phyloP scores from a whole-genome alignment of 345 rosid genomes.

The Ceriops zippeliana region DNA sequence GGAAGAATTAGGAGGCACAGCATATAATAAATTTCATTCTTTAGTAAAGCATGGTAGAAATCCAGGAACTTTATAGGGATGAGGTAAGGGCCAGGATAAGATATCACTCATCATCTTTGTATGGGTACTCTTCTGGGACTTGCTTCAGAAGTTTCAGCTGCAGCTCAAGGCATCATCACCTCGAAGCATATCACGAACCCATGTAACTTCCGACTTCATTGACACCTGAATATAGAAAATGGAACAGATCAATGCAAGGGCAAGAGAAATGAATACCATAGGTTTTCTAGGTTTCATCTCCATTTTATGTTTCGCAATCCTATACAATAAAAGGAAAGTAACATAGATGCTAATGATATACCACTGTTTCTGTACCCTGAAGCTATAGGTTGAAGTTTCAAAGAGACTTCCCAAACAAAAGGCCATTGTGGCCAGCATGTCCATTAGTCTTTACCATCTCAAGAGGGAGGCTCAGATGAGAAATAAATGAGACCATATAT shows the following conservation, averaged over 20 bases:
- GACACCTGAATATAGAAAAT: conserved; percentile 55
- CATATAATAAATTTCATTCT: background rate
- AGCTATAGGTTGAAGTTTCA: background rate
- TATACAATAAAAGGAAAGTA: background rate
- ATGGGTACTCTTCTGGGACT: conserved; percentile 89
- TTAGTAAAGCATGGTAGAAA: background rate
- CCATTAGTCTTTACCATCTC: background rate
- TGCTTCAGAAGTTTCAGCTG: conserved; percentile 87
- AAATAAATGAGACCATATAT: background rate
- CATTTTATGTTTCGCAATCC: background rate
- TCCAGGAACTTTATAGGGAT: background rate
- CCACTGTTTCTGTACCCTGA: background rate
- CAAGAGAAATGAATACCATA: background rate
- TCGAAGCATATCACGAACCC: conserved; percentile 74
- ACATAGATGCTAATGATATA: background rate
- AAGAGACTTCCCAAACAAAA: no score
- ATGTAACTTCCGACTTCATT: conserved; percentile 89
- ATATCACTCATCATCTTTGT: conserved; percentile 83
- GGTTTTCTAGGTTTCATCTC: no score
- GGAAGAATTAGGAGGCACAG: background rate
- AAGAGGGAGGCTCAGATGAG: background rate
- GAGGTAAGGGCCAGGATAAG: background rate
- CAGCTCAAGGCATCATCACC: conserved; percentile 88
- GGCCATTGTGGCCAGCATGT: no score
- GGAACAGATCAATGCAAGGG: background rate